Evolutionary conservation across 139 green algal species (phyloP).

Genomic region (Chlorella ohadii): DNA sequence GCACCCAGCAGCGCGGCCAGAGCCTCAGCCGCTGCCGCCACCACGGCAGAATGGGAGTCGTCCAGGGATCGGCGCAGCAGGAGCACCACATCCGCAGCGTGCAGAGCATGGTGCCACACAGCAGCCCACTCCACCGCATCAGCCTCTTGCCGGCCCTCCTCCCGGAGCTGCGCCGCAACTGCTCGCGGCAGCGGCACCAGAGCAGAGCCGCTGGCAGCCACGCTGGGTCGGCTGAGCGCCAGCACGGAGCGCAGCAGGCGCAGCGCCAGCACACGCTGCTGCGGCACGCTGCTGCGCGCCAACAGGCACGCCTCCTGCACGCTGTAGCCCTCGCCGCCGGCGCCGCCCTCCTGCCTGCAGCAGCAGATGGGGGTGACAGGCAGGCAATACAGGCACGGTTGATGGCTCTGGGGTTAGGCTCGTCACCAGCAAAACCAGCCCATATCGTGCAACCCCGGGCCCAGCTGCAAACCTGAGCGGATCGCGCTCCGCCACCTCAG

Average conservation of each 20-base stretch:
- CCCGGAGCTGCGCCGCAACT: constrained; percentile 5
- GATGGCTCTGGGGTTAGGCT: too few relatives aligned
- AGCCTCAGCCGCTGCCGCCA: constrained; percentile 55
- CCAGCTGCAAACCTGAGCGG: constrained; percentile 30
- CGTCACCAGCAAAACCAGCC: too few relatives aligned
- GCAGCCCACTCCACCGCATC: background rate
- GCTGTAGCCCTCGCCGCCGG: constrained; percentile 56
- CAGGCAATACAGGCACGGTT: background rate
- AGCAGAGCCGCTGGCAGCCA: background rate
- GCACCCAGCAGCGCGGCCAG: constrained; percentile 50
- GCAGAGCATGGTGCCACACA: constrained; percentile 66
- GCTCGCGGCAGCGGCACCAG: background rate
- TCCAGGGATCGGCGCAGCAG: constrained; percentile 71
- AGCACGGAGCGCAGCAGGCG: constrained; percentile 60
- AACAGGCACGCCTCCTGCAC: constrained; percentile 67
- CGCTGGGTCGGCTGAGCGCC: constrained; percentile 29
- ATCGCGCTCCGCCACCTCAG: constrained; percentile 27
- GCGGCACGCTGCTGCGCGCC: constrained; percentile 52
- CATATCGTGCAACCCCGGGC: too few relatives aligned
- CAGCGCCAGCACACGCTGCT: constrained; percentile 63
- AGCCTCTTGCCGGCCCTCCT: background rate
- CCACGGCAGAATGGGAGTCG: constrained; percentile 49
- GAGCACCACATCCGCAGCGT: constrained; percentile 47
- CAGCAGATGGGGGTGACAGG: background rate
- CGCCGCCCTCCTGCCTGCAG: background rate